These are phyloP conservation scores for Clavispora phyllophila DNA, from an alignment of 805 yeast genomes.

Conservation along the genomic window DNA sequence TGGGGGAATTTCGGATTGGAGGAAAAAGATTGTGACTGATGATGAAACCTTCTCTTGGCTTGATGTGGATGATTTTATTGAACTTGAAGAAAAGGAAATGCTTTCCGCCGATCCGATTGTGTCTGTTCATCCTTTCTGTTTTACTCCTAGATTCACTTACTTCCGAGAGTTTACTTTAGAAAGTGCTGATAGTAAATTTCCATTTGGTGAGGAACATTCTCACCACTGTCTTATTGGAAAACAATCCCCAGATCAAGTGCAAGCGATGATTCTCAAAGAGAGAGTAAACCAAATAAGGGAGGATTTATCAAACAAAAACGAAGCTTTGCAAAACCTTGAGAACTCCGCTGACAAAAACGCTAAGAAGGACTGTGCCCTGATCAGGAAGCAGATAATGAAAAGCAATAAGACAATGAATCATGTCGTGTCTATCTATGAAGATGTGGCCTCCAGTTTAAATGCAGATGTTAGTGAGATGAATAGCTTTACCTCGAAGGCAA, in stretches of 20 bases:
- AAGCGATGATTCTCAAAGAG: constrained; percentile 36
- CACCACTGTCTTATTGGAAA: constrained; percentile 62
- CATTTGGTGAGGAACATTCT: constrained; percentile 57
- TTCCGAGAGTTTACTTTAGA: constrained; percentile 48
- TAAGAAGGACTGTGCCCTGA: not conserved
- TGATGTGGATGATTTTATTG: constrained; percentile 71
- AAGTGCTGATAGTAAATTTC: constrained; percentile 39
- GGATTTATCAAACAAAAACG: constrained; percentile 6
- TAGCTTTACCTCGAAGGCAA: not conserved
- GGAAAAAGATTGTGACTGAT: constrained; percentile 5
- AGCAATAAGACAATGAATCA: constrained; percentile 19
- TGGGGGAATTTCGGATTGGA: not conserved
- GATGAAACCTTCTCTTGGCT: constrained; percentile 52
- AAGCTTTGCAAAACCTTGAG: constrained; percentile 9
- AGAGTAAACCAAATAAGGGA: constrained; percentile 12
- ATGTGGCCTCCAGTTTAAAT: not conserved
- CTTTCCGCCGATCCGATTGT: constrained; percentile 39
- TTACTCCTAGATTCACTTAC: constrained; percentile 57
- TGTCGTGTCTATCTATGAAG: constrained; percentile 23
- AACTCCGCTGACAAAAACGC: constrained; percentile 5
- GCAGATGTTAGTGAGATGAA: not conserved
- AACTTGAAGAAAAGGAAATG: constrained; percentile 50
- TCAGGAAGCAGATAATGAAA: not conserved
- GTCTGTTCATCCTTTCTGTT: constrained; percentile 42
- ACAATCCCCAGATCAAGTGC: constrained; percentile 52